These are phyloP conservation scores for Teratosphaeria nubilosa DNA, from an alignment of 2,329 filamentous ascomycete genomes.

Conservation along the genomic window DNA sequence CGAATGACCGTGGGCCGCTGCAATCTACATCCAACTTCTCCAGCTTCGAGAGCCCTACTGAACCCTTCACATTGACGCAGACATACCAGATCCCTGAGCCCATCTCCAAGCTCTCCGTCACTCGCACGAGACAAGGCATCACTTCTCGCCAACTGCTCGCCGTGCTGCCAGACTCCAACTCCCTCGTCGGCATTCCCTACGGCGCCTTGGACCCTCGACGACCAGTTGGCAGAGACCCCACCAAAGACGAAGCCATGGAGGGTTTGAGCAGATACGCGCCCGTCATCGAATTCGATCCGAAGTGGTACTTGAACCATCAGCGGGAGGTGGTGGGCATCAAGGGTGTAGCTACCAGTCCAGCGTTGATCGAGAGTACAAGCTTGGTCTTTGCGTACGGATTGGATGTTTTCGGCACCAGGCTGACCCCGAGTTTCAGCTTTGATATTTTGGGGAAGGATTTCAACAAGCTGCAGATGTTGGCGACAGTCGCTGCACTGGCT, in stretches of 20 bases:
- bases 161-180: slow-evolving; percentile 60
- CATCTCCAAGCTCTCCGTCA: slow-evolving; percentile 71
- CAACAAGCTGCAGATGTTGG: slow-evolving; percentile 75
- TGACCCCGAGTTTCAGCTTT: slow-evolving; percentile 81
- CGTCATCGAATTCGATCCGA: slow-evolving; percentile 71
- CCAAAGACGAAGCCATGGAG: slow-evolving; percentile 68
- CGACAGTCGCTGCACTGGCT: slow-evolving; percentile 71
- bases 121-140: slow-evolving; percentile 86
- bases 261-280: slow-evolving; percentile 69
- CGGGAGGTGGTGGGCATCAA: slow-evolving; percentile 70
- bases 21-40: slow-evolving; percentile 64
- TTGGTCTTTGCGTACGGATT: slow-evolving; percentile 79
- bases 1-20: slow-evolving; percentile 77
- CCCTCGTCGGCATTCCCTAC: slow-evolving; percentile 71
- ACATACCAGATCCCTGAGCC: slow-evolving; percentile 70
- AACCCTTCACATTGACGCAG: slow-evolving; percentile 70
- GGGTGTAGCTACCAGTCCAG: slow-evolving; percentile 63
- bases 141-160: slow-evolving; percentile 72
- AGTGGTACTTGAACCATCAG: slow-evolving; percentile 68
- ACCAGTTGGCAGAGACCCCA: slow-evolving; percentile 75
- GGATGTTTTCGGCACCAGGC: slow-evolving; percentile 78
- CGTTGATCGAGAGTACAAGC: slow-evolving; percentile 82
- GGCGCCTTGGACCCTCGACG: slow-evolving; percentile 74
- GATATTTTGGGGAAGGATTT: slow-evolving; percentile 91
- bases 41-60: slow-evolving; percentile 54